phyloP scores from a whole-genome alignment of 345 rosid genomes.

The Sapria himalayana region DNA sequence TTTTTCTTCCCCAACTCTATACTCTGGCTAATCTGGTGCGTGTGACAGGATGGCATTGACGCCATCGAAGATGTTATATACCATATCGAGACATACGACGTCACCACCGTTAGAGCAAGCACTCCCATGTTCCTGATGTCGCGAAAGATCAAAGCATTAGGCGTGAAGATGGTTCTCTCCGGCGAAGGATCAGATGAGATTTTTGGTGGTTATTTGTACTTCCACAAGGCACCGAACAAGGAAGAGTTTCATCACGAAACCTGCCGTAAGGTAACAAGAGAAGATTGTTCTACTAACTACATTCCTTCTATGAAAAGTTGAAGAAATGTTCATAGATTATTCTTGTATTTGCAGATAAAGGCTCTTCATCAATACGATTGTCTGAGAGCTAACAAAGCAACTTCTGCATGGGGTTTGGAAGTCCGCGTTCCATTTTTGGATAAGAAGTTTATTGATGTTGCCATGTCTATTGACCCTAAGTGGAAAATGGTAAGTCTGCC shows the following conservation, averaged over 20 bases:
- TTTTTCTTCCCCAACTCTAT: neutral
- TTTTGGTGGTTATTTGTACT: slow-evolving; percentile 85
- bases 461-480: slow-evolving; percentile 76
- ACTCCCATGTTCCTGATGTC: slow-evolving; percentile 90
- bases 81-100: slow-evolving; percentile 81
- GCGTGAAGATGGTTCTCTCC: slow-evolving; percentile 96
- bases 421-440: slow-evolving; percentile 87
- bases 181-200: slow-evolving; percentile 92
- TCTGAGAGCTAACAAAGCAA: slow-evolving; percentile 79
- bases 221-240: slow-evolving; percentile 91
- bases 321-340: too few relatives aligned
- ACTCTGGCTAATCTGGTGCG: neutral
- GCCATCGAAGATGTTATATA: slow-evolving; percentile 89
- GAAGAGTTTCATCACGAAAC: slow-evolving; percentile 76
- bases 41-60: slow-evolving; percentile 59
- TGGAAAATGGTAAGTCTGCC: slow-evolving; percentile 47
- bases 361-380: slow-evolving; percentile 86
- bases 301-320: too few relatives aligned
- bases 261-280: slow-evolving; percentile 53
- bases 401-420: slow-evolving; percentile 93
- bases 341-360: slow-evolving; percentile 51
- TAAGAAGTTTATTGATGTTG: slow-evolving; percentile 57
- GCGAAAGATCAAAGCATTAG: slow-evolving; percentile 74
- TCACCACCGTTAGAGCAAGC: slow-evolving; percentile 74
- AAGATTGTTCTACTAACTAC: too few relatives aligned